A percentile compares a stretch with the other conserved stretches of the same genome.
phyloP scores from a whole-genome alignment of 805 yeast species.

The Yarrowia deformans region DNA sequence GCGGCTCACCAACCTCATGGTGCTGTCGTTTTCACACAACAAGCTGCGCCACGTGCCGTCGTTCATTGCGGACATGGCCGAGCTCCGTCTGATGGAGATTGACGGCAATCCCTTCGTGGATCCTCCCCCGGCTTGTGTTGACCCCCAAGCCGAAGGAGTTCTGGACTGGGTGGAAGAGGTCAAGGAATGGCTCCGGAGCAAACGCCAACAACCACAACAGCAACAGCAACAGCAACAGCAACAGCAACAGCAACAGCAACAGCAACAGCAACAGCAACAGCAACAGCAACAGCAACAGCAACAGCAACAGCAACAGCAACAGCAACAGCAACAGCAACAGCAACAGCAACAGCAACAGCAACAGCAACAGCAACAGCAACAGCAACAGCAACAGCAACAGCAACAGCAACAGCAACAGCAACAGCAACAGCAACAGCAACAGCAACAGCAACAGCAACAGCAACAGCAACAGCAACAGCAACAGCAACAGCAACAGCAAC shows the following conservation, averaged over 20 bases:
- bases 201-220: conserved; percentile 40
- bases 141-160: conserved; percentile 51
- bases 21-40: conserved; percentile 69
- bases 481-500: no score
- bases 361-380: background rate
- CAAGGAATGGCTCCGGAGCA: conserved; percentile 54
- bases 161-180: conserved; percentile 58
- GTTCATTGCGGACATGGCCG: conserved; percentile 58
- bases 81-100: conserved; percentile 64
- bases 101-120: conserved; percentile 66
- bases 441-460: no score
- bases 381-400: no score
- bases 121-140: conserved; percentile 56
- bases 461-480: background rate
- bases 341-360: no score
- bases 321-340: no score
- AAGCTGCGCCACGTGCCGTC: conserved; percentile 63
- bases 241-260: conserved; percentile 22
- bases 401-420: no score
- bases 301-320: background rate
- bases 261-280: no score
- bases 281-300: no score
- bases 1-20: conserved; percentile 55
- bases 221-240: background rate
- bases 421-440: background rate